Evolutionary conservation across 495 filamentous ascomycete genomes (phyloP).

Genomic region (Chaetomidium leptoderma): DNA sequence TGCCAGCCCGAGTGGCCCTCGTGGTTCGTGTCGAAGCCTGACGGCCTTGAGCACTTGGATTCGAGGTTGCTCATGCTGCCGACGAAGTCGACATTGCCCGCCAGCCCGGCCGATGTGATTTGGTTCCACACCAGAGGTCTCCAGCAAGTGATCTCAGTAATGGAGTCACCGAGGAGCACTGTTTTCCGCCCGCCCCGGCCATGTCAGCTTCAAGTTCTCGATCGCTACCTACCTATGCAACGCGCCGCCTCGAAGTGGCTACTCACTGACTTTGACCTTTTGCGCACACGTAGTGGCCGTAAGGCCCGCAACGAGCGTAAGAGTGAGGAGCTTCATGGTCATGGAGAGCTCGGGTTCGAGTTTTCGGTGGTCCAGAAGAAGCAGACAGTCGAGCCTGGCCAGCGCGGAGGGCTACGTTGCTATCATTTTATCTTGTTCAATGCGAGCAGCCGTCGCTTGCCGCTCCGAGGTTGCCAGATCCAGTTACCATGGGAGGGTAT

Average conservation of each 20-base stretch:
- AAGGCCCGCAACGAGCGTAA: conserved; percentile 14
- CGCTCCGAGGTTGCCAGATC: not conserved
- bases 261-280: conserved; percentile 27
- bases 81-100: conserved; percentile 34
- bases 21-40: conserved; percentile 30
- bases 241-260: not conserved
- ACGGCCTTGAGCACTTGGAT: conserved; percentile 17
- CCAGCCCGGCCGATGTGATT: conserved; percentile 25
- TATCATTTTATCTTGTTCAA: not conserved
- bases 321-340: conserved; percentile 15
- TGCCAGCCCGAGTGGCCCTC: conserved; percentile 41
- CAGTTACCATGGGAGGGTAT: not conserved
- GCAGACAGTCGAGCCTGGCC: not conserved
- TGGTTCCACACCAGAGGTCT: conserved; percentile 33
- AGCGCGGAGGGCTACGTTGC: not conserved
- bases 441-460: too few relatives aligned
- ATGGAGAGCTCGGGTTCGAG: not conserved
- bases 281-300: conserved; percentile 12
- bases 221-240: not conserved
- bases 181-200: not conserved
- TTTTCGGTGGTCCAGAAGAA: conserved; percentile 13
- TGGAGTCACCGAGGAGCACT: conserved; percentile 38
- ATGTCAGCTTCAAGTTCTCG: not conserved
- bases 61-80: conserved; percentile 33
- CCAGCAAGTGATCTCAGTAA: conserved; percentile 39